Base-by-base conservation (phyloP, 495 filamentous ascomycete genomes). In the Podospora sp. region DNA sequence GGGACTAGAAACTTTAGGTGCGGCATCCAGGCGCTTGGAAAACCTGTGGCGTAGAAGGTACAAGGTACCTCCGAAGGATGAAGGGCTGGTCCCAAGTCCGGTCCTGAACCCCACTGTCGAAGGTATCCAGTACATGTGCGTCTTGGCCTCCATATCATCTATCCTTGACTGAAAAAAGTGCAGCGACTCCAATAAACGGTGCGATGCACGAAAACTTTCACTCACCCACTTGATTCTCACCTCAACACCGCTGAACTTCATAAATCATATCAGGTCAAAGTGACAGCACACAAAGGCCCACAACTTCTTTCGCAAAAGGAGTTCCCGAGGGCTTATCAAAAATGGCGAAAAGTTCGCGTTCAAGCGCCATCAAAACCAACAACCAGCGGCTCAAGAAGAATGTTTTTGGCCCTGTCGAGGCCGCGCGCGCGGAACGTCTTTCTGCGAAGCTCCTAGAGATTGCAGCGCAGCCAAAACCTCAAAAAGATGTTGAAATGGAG, bases 291-390 rank as follows among this genome's bases (percentile, higher is more conserved):
- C 33, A n/a, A 49, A 27, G 29, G 4, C 3, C 29, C 29, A 33
- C 29, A 3, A 8, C 29, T 33, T 3, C 8, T 33, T 33, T 33
- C 29, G 8, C 29, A 33, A 33, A 33, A 8, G 29, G 29, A 4
- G 3, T 4, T 4, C 52, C 6, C n/a, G n/a, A 57, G 25, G 24
- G 57, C 50, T 52, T 29, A 63, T 21, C 64, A 73, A 85, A 67
- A 66, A 97, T 97, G 93, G 93, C 93, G 2, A 96, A 95, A 72
- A 89, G 91, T 73, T 79, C 89, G 56, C 84, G 93, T 71, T 83
- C 93, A 50, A 92, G 89, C 70, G 80, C 83, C 59, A 85, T 84
- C 69, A 96, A 97, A 83, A 81, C 85, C 69, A 94, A 97, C 80
- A 89, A 90, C 73, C 83, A 86, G 64, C 87, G 83, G 63, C 83